phyloP scores from a whole-genome alignment of 345 rosid genomes.

The Bruguiera gymnorhiza region DNA sequence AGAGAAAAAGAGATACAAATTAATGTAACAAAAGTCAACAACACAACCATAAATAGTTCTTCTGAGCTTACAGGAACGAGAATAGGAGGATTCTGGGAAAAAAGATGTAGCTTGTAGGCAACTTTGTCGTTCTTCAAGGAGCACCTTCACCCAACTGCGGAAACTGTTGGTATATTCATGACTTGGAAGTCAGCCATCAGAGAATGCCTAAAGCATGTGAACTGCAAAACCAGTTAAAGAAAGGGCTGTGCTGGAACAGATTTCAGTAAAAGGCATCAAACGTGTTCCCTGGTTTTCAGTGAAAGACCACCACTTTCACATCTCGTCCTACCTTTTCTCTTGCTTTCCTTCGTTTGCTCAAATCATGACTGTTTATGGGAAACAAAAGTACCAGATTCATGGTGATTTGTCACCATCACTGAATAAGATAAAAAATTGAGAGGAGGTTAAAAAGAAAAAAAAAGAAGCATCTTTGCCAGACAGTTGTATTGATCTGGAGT shows the following conservation, averaged over 20 bases:
- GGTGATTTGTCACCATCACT: conserved; percentile 35
- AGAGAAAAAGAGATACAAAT: not conserved
- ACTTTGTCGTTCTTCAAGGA: conserved; percentile 10
- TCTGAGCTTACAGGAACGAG: conserved; percentile 25
- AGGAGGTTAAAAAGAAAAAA: not conserved
- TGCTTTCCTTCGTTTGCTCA: conserved; percentile 17
- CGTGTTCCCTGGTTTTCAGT: conserved; percentile 47
- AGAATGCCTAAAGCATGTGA: conserved; percentile 45
- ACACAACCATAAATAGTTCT: conserved; percentile 5
- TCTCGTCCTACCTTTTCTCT: conserved; percentile 18
- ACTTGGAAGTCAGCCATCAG: conserved; percentile 10
- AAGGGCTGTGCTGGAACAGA: conserved; percentile 9
- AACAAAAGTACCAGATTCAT: conserved; percentile 51
- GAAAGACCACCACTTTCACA: conserved; percentile 33
- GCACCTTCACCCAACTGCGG: conserved; percentile 22
- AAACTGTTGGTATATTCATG: conserved; percentile 13
- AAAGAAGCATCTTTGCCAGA: conserved; percentile 10
- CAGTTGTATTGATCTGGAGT: conserved; percentile 27
- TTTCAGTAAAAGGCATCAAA: conserved; percentile 11
- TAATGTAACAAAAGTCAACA: not conserved
- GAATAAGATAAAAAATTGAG: conserved; percentile 13
- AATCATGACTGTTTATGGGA: conserved; percentile 30
- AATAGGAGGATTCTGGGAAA: not conserved
- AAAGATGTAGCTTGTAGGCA: conserved; percentile 4
- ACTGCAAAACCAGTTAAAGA: conserved; percentile 22